phyloP scores from a whole-genome alignment of 768 basidiomycete species.

The Tylopilus subfusipes region DNA sequence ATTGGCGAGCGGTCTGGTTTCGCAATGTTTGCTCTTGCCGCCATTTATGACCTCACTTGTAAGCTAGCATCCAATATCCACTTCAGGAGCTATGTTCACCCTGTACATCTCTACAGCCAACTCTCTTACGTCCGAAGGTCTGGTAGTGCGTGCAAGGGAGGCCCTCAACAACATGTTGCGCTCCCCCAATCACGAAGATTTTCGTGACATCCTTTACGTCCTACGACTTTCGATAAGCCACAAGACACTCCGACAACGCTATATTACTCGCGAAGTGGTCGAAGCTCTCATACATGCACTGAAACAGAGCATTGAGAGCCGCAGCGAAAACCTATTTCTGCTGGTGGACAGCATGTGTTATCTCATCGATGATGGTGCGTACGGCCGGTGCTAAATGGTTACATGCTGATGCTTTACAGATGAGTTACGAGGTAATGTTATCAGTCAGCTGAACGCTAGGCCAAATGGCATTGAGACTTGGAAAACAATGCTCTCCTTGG shows the following conservation, averaged over 20 bases:
- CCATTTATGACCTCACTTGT: neutral
- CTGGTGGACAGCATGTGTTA: neutral
- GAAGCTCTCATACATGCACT: neutral
- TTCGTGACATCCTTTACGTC: neutral
- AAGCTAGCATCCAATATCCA: neutral
- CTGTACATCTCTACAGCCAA: neutral
- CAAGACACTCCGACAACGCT: neutral
- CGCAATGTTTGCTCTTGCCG: neutral
- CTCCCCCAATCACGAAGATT: neutral
- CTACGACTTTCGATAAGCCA: neutral
- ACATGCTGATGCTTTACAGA: neutral
- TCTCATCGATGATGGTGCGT: slow-evolving; percentile 1
- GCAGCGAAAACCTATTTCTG: neutral
- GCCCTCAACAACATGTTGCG: neutral
- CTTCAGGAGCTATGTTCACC: neutral
- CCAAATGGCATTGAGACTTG: neutral
- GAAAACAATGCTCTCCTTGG: neutral
- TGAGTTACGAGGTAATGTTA: neutral
- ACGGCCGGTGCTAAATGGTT: neutral
- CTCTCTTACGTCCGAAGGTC: neutral
- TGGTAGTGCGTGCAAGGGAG: neutral
- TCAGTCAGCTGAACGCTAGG: neutral
- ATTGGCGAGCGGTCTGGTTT: neutral
- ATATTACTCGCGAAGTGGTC: neutral
- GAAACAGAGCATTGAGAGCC: neutral